phyloP scores from a whole-genome alignment of 2,329 filamentous ascomycete genomes.

The Colletotrichum caudatum region DNA sequence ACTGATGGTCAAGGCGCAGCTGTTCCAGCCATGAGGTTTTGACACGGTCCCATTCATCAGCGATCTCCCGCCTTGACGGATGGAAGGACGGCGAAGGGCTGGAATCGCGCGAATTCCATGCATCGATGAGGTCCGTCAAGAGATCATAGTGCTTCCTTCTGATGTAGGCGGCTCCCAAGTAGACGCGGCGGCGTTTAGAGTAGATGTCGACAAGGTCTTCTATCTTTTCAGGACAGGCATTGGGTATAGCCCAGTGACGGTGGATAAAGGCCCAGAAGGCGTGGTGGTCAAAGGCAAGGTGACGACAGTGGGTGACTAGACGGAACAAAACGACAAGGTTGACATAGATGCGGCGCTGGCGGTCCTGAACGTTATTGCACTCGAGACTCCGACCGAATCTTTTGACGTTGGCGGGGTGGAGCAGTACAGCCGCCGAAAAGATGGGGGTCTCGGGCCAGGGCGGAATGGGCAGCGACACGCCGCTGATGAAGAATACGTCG shows the following conservation, averaged over 20 bases:
- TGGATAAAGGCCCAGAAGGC: slow-evolving; percentile 23
- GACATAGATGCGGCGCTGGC: slow-evolving; percentile 18
- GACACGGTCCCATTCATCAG: slow-evolving; percentile 15
- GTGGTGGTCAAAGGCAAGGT: slow-evolving; percentile 26
- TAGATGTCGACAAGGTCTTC: slow-evolving; percentile 13
- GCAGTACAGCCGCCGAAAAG: slow-evolving; percentile 12
- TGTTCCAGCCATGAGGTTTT: background rate
- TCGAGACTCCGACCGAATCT: slow-evolving; percentile 1
- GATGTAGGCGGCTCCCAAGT: background rate
- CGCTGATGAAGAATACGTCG: slow-evolving; percentile 16
- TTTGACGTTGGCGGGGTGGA: slow-evolving; percentile 2
- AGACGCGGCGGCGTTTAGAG: slow-evolving; percentile 19
- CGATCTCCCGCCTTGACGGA: background rate
- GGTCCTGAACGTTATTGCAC: background rate
- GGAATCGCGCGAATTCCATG: slow-evolving; percentile 15
- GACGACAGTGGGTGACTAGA: slow-evolving; percentile 10
- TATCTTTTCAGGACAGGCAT: background rate
- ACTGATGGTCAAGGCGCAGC: background rate
- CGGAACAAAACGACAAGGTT: slow-evolving; percentile 37
- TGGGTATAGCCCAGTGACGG: background rate
- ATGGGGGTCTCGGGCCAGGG: slow-evolving; percentile 6
- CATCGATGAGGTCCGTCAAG: slow-evolving; percentile 33
- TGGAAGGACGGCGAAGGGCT: background rate
- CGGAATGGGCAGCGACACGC: slow-evolving; percentile 13
- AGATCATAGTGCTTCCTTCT: slow-evolving; percentile 1